These are phyloP conservation scores for Ophiostoma tasmaniense DNA, from an alignment of 2,329 filamentous ascomycete species.

Conservation along the genomic window DNA sequence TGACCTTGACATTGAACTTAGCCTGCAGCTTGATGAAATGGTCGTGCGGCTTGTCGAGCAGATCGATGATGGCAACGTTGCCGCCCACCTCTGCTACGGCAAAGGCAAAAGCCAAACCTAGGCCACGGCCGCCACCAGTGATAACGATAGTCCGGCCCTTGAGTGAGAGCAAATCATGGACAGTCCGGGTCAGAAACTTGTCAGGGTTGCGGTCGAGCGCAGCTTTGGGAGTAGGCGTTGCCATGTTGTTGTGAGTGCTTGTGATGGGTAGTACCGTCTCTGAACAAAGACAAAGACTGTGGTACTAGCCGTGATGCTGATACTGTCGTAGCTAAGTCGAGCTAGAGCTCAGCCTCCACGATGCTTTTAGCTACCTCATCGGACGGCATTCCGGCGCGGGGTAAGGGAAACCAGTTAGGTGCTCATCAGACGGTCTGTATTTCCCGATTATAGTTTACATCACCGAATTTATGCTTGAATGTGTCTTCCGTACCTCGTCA, in stretches of 20 bases:
- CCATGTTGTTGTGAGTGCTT: background rate
- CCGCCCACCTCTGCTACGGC: slow-evolving; percentile 12
- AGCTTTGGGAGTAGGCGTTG: background rate
- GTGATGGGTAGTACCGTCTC: too few species aligned
- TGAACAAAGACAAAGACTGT: background rate
- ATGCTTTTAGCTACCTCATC: background rate
- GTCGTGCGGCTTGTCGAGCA: slow-evolving; percentile 10
- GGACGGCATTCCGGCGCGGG: background rate
- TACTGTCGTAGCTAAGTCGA: background rate
- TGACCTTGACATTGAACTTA: slow-evolving; percentile 11
- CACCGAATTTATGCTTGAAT: background rate
- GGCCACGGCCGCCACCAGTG: slow-evolving; percentile 32
- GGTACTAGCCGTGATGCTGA: background rate
- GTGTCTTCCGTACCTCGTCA: too few species aligned
- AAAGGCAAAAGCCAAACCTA: slow-evolving; percentile 12
- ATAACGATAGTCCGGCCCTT: slow-evolving; percentile 30
- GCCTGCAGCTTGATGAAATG: slow-evolving; percentile 5
- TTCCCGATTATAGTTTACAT: background rate
- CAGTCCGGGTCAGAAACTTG: background rate
- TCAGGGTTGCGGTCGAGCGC: background rate
- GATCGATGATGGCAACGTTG: background rate
- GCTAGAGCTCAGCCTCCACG: background rate
- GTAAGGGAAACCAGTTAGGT: background rate
- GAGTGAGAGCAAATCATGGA: slow-evolving; percentile 1
- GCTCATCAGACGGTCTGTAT: background rate